Conservation (phyloP, 2,329 filamentous ascomycete genomes). For the Diaporthe ampelina region DNA sequence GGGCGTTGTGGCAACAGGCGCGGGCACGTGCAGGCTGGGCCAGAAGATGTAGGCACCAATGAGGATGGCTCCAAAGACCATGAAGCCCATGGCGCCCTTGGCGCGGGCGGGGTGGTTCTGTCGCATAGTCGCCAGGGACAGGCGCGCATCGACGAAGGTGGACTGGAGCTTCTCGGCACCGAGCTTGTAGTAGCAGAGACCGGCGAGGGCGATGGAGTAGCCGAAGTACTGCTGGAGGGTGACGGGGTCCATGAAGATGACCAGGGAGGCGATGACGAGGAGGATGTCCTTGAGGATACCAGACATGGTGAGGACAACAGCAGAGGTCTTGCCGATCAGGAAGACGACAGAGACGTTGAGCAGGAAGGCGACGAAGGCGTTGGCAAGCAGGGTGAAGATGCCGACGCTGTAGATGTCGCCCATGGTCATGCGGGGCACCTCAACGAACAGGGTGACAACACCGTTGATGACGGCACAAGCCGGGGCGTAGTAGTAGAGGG, state of each 20-base stretch:
- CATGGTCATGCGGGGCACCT: slow-evolving; percentile 75
- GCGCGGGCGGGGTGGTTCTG: slow-evolving; percentile 42
- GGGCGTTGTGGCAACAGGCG: slow-evolving; percentile 27
- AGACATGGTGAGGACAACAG: slow-evolving; percentile 78
- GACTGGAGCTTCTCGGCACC: slow-evolving; percentile 42
- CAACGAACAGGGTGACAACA: slow-evolving; percentile 76
- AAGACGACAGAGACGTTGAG: slow-evolving; percentile 86
- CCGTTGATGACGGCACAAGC: slow-evolving; percentile 84
- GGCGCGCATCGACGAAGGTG: slow-evolving; percentile 39
- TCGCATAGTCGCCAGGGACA: slow-evolving; percentile 38
- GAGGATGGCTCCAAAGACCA: slow-evolving; percentile 37
- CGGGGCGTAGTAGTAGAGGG: slow-evolving; percentile 86
- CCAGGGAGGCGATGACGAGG: slow-evolving; percentile 75
- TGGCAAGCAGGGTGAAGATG: slow-evolving; percentile 76
- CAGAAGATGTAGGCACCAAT: slow-evolving; percentile 40
- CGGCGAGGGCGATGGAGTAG: slow-evolving; percentile 70
- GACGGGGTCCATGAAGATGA: slow-evolving; percentile 76
- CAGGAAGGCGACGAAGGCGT: slow-evolving; percentile 80
- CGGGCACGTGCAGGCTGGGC: slow-evolving; percentile 40
- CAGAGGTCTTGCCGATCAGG: slow-evolving; percentile 82
- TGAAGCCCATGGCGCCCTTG: slow-evolving; percentile 39
- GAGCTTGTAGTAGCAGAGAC: slow-evolving; percentile 49
- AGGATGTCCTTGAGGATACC: slow-evolving; percentile 82
- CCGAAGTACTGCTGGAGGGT: slow-evolving; percentile 77
- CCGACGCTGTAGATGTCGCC: slow-evolving; percentile 78